These are phyloP conservation scores for Syncephalastrum sp. DNA, from an alignment of 371 early-diverging fungal genomes.

Conservation along the genomic window DNA sequence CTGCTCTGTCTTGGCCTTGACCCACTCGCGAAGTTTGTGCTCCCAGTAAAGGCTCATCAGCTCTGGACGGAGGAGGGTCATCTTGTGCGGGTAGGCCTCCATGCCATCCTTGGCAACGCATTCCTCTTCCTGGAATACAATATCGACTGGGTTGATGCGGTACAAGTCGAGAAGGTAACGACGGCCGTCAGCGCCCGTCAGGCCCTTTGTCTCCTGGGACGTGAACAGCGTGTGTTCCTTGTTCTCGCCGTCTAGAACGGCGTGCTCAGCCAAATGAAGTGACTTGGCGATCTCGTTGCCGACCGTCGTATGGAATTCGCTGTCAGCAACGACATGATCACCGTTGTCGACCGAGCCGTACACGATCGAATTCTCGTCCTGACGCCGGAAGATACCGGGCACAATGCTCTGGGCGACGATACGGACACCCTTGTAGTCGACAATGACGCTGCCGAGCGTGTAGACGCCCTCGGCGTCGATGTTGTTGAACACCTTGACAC, in stretches of 20 bases:
- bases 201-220: constrained; percentile 90
- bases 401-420: constrained; percentile 93
- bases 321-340: constrained; percentile 60
- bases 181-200: constrained; percentile 89
- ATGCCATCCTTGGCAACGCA: constrained; percentile 44
- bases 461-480: constrained; percentile 75
- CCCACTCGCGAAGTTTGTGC: constrained; percentile 67
- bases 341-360: constrained; percentile 92
- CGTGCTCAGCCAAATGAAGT: constrained; percentile 81
- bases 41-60: constrained; percentile 86
- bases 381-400: constrained; percentile 81
- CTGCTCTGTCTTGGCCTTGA: constrained; percentile 56
- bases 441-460: constrained; percentile 86
- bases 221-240: constrained; percentile 66
- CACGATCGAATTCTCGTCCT: constrained; percentile 78
- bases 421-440: constrained; percentile 90
- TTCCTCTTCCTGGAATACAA: constrained; percentile 80
- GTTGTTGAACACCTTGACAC: constrained; percentile 77
- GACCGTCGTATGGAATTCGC: constrained; percentile 74
- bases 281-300: constrained; percentile 69
- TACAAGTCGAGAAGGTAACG: constrained; percentile 90
- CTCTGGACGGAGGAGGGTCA: constrained; percentile 87
- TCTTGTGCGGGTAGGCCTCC: constrained; percentile 87
- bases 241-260: constrained; percentile 69
- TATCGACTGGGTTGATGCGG: constrained; percentile 88